Evolutionary conservation across 768 basidiomycete genomes (phyloP), one percentile per base, ranked within the genome.

Genomic region (Boletus rubropictus): DNA sequence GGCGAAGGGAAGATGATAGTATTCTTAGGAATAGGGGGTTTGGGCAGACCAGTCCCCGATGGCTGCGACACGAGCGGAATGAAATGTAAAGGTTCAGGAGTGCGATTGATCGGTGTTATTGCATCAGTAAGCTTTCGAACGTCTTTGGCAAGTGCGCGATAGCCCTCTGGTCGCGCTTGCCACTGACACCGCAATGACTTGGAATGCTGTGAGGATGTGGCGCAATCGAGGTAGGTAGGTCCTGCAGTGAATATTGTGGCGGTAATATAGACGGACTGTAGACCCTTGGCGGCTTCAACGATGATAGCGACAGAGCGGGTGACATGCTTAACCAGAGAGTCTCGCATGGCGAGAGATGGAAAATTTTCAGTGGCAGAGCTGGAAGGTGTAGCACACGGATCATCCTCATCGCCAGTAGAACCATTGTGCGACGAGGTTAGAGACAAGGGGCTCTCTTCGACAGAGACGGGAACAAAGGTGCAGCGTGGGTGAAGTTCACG

Each of bases 191-290:
- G 54, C 36, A 31, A 24, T 28, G 47, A 10, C 10, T 21, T 28
- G 42, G 7, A 48, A 40, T 46, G 55, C 41, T 52, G 66, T 60
- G 52, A 37, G 22, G 45, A 48, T 47, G 46, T 29, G 43, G 22
- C 59, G 46, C 42, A 18, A 42, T 40, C 48, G 43, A 48, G 27
- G 54, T 55, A 51, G 56, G 69, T 49, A 38, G 63, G 45, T 36
- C 59, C 68, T 45, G 72, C 70, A 24, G 72, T 62, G 60, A 77
- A 78, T 59, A 77, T 63, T 5, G 80, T 73, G 27, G 78, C 76
- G 37, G 69, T 65, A 49, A 82, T 72, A 53, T 82, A 84, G 29
- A 75, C 78, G 17, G 67, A 69, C 60, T 84, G 82, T 55, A 84
- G 68, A 10, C 74, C 74, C 48, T 72, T 73, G 7, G 80, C 82